Percentiles rank a stretch among this genome's conserved stretches.
Evolutionary conservation across 495 filamentous ascomycete species (phyloP).

Genomic region (Xylaria acuta): DNA sequence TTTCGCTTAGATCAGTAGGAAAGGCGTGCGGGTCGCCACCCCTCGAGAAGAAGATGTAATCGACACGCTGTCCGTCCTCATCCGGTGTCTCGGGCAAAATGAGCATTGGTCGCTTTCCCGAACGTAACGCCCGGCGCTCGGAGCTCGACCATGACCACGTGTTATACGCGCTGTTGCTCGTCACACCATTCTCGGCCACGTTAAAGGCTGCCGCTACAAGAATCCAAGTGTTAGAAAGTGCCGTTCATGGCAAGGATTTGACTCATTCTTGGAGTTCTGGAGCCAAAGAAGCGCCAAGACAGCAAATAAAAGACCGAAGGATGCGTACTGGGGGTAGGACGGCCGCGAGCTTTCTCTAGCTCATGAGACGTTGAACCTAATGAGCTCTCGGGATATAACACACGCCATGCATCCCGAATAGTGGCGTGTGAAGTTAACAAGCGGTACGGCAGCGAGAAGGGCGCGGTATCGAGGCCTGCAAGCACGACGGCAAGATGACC

Average conservation of each 20-base stretch:
- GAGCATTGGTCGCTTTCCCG: conserved; percentile 52
- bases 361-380: conserved; percentile 70
- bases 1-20: conserved; percentile 25
- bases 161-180: conserved; percentile 85
- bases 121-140: conserved; percentile 62
- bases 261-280: background rate
- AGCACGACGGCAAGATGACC: conserved; percentile 85
- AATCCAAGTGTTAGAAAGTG: background rate
- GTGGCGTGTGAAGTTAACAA: conserved; percentile 80
- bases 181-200: conserved; percentile 78
- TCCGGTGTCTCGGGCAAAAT: conserved; percentile 67
- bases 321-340: conserved; percentile 58
- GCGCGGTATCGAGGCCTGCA: conserved; percentile 96
- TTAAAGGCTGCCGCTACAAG: conserved; percentile 68
- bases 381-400: conserved; percentile 79
- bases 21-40: conserved; percentile 30
- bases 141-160: conserved; percentile 89
- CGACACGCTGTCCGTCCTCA: conserved; percentile 80
- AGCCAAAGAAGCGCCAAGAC: background rate
- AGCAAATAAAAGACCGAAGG: background rate
- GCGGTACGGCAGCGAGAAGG: conserved; percentile 83
- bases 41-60: conserved; percentile 80
- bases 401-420: conserved; percentile 82
- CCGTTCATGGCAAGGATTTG: background rate
- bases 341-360: conserved; percentile 63